Evolutionary conservation across 1,284 basidiomycete species (phyloP).

Genomic region (Entoloma clypeatum): DNA sequence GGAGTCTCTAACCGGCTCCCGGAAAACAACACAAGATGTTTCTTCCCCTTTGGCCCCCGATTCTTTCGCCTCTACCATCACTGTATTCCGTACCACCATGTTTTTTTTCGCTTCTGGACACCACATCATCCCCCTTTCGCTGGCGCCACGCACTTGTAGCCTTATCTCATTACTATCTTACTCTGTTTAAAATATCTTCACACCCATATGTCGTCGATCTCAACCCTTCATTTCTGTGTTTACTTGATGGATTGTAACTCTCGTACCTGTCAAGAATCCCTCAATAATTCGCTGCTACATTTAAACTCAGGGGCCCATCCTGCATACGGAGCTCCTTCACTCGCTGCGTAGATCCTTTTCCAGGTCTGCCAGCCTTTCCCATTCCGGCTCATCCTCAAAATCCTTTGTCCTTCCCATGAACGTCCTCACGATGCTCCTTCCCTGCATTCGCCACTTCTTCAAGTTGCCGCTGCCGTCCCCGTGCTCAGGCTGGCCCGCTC

Average conservation of each 20-base stretch:
- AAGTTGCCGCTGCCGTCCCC: not conserved
- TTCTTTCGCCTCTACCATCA: not conserved
- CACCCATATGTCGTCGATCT: constrained; percentile 7
- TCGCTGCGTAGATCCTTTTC: constrained; percentile 50
- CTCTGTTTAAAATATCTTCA: constrained; percentile 13
- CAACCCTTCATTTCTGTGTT: constrained; percentile 21
- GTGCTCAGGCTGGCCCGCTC: constrained; percentile 41
- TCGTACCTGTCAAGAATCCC: constrained; percentile 7
- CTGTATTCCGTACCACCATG: constrained; percentile 7
- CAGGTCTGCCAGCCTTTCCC: constrained; percentile 62
- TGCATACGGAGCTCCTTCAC: no score
- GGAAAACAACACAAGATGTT: not conserved
- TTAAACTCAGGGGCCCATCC: no score
- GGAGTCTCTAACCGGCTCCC: constrained; percentile 31
- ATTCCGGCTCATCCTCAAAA: constrained; percentile 88
- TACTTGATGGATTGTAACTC: constrained; percentile 13
- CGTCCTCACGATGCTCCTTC: constrained; percentile 80
- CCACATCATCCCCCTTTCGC: constrained; percentile 14
- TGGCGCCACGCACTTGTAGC: constrained; percentile 12
- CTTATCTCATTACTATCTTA: constrained; percentile 16
- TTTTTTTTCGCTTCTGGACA: constrained; percentile 7
- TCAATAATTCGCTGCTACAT: not conserved
- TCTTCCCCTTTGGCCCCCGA: constrained; percentile 1
- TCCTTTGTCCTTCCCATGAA: constrained; percentile 82
- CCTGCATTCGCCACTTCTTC: constrained; percentile 79